Evolutionary conservation across 352 stramenopile genomes (phyloP).

Genomic region (Phytophthora multivora): DNA sequence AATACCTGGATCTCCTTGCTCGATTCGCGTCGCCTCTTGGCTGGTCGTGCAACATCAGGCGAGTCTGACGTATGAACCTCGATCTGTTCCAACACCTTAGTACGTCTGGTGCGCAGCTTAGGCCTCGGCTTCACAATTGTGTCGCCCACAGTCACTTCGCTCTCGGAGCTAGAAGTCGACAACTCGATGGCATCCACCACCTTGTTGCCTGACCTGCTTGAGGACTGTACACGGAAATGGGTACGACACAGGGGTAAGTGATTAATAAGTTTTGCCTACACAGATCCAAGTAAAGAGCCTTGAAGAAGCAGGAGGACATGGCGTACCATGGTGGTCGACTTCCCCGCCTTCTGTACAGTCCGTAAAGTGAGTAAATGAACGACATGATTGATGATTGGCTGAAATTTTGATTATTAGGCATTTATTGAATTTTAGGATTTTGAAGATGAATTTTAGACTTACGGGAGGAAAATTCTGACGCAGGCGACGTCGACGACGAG

Average conservation of each 20-base stretch:
- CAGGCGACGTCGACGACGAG: conserved; percentile 26
- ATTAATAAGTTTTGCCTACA: not conserved
- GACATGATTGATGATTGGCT: conserved; percentile 16
- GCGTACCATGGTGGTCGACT: conserved; percentile 28
- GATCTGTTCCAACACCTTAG: conserved; percentile 6
- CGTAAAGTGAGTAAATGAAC: conserved; percentile 15
- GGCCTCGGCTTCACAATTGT: conserved; percentile 34
- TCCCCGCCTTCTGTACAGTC: not conserved
- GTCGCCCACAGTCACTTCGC: conserved; percentile 18
- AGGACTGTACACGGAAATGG: conserved; percentile 10
- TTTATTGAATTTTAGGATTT: conserved; percentile 9
- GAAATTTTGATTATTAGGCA: not conserved
- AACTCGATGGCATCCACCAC: conserved; percentile 23
- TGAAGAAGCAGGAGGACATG: not conserved
- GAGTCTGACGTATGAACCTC: conserved; percentile 19
- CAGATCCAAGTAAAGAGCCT: not conserved
- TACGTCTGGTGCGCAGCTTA: conserved; percentile 47
- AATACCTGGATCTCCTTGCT: conserved; percentile 33
- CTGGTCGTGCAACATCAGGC: conserved; percentile 17
- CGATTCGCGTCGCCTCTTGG: conserved; percentile 30
- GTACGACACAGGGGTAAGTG: not conserved
- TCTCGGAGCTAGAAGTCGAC: conserved; percentile 37
- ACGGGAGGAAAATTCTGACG: conserved; percentile 17
- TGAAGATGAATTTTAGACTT: conserved; percentile 4
- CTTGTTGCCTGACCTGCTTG: not conserved